A percentile compares a stretch with the other conserved stretches of the same genome.
These are phyloP conservation scores for Rhodotorula sp. DNA, from an alignment of 1,284 basidiomycete genomes.

Conservation along the genomic window DNA sequence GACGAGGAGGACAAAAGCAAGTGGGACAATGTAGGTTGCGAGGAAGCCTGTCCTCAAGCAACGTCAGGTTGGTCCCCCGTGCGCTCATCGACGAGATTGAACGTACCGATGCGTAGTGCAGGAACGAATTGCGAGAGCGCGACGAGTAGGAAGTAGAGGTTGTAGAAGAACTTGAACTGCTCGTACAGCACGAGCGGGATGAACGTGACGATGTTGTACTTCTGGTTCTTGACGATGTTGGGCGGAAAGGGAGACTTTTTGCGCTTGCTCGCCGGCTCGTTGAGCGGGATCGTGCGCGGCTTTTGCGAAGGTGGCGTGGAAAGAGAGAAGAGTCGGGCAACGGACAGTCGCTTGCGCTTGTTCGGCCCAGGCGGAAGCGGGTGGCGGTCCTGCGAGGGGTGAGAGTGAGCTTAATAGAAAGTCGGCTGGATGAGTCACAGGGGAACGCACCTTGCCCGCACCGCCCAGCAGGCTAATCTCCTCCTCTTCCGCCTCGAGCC, in stretches of 20 bases:
- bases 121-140: constrained; percentile 95
- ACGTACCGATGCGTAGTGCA: constrained; percentile 86
- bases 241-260: constrained; percentile 52
- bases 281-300: constrained; percentile 33
- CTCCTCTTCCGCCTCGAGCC: constrained; percentile 32
- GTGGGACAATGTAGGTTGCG: constrained; percentile 90
- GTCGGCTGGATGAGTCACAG: not conserved
- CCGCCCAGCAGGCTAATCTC: constrained; percentile 17
- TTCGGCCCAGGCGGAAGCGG: not conserved
- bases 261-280: constrained; percentile 7
- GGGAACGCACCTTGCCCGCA: constrained; percentile 12
- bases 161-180: constrained; percentile 99
- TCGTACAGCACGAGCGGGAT: constrained; percentile 96
- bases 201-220: constrained; percentile 94
- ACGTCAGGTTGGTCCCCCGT: too few relatives aligned
- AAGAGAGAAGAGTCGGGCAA: constrained; percentile 7
- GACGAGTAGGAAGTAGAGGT: constrained; percentile 96
- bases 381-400: not conserved
- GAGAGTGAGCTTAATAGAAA: not conserved
- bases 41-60: constrained; percentile 70
- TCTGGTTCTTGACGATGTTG: constrained; percentile 95
- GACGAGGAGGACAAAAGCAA: constrained; percentile 89
- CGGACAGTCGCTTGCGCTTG: not conserved
- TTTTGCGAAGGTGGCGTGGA: constrained; percentile 5
- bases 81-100: not conserved